Evolutionary conservation across 805 yeast species (phyloP).

Genomic region (Starmerella ratchasimensis): DNA sequence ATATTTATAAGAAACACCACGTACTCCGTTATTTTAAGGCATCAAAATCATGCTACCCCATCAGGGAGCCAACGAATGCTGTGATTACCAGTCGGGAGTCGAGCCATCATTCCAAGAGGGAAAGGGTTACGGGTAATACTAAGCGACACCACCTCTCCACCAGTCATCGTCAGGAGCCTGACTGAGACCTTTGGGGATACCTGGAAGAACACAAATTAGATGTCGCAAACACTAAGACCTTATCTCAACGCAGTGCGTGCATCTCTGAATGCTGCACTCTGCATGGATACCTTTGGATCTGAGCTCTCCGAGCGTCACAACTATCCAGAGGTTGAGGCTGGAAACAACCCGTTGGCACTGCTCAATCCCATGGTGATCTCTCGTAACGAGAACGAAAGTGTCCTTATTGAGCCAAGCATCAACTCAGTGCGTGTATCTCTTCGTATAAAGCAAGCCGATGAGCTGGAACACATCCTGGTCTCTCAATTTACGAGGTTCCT

Average conservation of each 20-base stretch:
- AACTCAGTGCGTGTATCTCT: slow-evolving; percentile 85
- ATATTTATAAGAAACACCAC: too few species aligned
- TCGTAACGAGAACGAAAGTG: slow-evolving; percentile 85
- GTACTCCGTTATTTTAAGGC: too few species aligned
- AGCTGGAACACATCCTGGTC: slow-evolving; percentile 85
- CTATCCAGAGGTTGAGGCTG: slow-evolving; percentile 87
- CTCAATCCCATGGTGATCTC: slow-evolving; percentile 82
- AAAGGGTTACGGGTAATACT: too few species aligned
- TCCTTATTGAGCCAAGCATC: slow-evolving; percentile 84
- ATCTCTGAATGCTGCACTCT: slow-evolving; percentile 83
- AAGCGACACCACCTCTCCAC: too few species aligned
- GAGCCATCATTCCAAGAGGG: too few species aligned
- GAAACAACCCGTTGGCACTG: slow-evolving; percentile 67
- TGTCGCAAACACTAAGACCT: slow-evolving; percentile 96
- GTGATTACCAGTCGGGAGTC: too few species aligned
- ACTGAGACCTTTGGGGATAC: too few species aligned
- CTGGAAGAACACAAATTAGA: too few species aligned
- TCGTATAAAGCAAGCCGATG: slow-evolving; percentile 94
- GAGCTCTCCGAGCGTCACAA: slow-evolving; percentile 95
- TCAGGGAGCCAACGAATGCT: too few species aligned
- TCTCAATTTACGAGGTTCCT: slow-evolving; percentile 88
- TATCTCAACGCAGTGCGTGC: slow-evolving; percentile 86
- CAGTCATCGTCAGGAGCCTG: too few species aligned
- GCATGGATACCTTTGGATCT: slow-evolving; percentile 86
- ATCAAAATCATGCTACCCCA: too few species aligned